Evolutionary conservation across 2,329 filamentous ascomycete species (phyloP).

Genomic region (Fusarium marasasianum): DNA sequence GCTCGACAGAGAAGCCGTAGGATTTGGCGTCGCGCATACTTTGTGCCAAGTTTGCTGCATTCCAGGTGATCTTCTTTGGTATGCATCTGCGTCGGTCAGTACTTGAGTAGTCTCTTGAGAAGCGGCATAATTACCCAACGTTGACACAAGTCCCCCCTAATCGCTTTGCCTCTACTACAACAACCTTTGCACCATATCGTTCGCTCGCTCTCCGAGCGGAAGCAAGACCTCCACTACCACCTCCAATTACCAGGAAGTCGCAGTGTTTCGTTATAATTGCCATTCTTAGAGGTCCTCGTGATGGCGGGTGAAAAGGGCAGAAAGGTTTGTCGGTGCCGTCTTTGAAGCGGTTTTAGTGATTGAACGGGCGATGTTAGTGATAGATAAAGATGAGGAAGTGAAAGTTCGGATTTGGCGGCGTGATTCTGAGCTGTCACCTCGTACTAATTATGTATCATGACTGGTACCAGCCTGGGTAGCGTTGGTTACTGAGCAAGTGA

Average conservation of each 20-base stretch:
- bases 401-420: fast-evolving
- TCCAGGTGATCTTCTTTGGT: not conserved
- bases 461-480: not conserved
- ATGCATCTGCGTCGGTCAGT: not conserved
- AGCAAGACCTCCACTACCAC: not conserved
- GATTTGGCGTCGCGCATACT: not conserved
- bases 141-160: not conserved
- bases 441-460: not conserved
- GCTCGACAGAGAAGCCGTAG: not conserved
- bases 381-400: not conserved
- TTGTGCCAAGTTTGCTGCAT: not conserved
- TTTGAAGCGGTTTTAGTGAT: not conserved
- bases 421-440: not conserved
- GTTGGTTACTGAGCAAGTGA: not conserved
- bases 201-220: not conserved
- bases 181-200: not conserved
- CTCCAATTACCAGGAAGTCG: not conserved
- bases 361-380: not conserved
- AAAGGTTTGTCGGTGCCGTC: not conserved
- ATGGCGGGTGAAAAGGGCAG: not conserved
- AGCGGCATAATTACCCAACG: not conserved
- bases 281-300: not conserved
- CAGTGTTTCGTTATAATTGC: not conserved
- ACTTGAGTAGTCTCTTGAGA: fast-evolving
- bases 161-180: not conserved